Evolutionary conservation across 2,329 filamentous ascomycete species (phyloP).

Genomic region (Cladosporium austrohemisphaericum): DNA sequence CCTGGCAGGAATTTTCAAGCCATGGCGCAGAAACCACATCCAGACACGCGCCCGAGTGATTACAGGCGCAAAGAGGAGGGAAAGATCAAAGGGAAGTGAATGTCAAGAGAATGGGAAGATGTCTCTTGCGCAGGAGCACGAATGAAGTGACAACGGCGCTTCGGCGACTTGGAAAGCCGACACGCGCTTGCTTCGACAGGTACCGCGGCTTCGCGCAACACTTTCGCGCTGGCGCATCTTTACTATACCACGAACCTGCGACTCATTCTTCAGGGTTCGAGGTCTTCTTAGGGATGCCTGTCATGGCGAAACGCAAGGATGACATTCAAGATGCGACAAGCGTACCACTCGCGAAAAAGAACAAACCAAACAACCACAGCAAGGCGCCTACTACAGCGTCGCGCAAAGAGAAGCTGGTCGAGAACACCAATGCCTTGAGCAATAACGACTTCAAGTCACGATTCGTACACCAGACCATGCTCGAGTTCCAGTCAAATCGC

Average conservation of each 20-base stretch:
- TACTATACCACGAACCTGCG: neutral
- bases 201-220: neutral
- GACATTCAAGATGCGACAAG: neutral
- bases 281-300: neutral
- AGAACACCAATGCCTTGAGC: constrained; percentile 18
- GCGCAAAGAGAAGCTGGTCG: constrained; percentile 17
- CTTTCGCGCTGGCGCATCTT: neutral
- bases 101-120: neutral
- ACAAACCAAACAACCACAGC: neutral
- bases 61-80: neutral
- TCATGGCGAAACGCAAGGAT: constrained; percentile 5
- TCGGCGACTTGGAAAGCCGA: neutral
- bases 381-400: neutral
- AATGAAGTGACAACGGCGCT: too few relatives aligned
- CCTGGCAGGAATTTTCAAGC: constrained; percentile 18
- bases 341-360: neutral
- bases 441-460: constrained; percentile 15
- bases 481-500: constrained; percentile 10
- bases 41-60: neutral
- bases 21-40: constrained; percentile 16
- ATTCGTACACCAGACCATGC: constrained; percentile 12
- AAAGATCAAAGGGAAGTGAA: neutral
- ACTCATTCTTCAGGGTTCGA: neutral
- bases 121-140: neutral
- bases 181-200: neutral